Conservation (phyloP, 208 protist genomes). For the Naegleria lovaniensis region DNA sequence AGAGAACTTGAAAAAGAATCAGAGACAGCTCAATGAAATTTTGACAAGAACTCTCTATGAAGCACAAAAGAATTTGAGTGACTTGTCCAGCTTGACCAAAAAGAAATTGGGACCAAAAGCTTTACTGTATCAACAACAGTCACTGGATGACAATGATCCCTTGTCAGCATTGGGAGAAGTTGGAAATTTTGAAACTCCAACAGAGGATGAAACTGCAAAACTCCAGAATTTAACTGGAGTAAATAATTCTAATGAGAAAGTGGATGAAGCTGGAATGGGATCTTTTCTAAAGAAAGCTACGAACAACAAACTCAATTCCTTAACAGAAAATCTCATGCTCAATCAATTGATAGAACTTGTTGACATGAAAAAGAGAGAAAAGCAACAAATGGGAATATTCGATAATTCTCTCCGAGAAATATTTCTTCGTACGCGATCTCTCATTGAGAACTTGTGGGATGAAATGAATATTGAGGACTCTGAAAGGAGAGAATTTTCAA, state of each 20-base stretch:
- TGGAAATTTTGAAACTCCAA: not conserved
- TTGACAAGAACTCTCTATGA: not conserved
- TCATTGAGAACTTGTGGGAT: constrained; percentile 4
- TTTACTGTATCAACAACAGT: not conserved
- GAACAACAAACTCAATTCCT: not conserved
- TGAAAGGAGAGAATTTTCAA: not conserved
- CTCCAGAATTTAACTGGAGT: not conserved
- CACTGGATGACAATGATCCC: not conserved
- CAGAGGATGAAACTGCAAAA: not conserved
- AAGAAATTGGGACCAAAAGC: constrained; percentile 8
- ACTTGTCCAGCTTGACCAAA: not conserved
- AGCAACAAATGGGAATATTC: not conserved
- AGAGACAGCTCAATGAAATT: constrained; percentile 9
- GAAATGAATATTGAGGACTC: not conserved
- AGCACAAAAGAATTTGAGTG: not conserved
- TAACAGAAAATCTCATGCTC: not conserved
- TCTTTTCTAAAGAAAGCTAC: not conserved
- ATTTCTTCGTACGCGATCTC: not conserved
- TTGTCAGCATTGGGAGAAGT: not conserved
- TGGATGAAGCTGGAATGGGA: not conserved
- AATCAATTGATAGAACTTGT: not conserved
- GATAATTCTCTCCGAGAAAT: not conserved
- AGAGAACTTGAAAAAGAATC: not conserved
- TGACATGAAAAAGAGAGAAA: not conserved
- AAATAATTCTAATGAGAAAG: not conserved